Base-by-base conservation (phyloP, 73 alveolate species). In the Paramecium sexaurelia region DNA sequence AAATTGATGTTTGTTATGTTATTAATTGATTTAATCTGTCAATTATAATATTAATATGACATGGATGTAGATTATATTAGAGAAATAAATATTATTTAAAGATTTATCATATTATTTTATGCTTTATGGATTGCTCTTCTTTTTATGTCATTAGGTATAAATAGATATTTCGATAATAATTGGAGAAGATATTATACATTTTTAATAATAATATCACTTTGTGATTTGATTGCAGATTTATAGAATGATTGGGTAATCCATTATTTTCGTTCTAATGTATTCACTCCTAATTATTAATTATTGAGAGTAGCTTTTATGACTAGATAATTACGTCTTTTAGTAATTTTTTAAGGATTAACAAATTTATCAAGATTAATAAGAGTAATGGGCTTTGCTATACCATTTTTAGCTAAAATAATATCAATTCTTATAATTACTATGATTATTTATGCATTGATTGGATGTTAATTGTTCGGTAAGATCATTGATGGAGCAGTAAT, bases 111-210 rank as follows among this genome's bases (percentile, higher is more conserved):
- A 29, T 26, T 68, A 0, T 29, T 68, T 26, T 68, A 27, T 68
- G 19, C 19, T 6, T 29, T 35, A 27, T 29, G 45, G 55, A 27
- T 29, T 33, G 15, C 11, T 1, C n/a, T 68, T 1, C 8, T 27
- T 2, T 27, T 68, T 26, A 26, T 68, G 7, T 27, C 85, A 17
- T 32, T 27, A 17, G 85, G 85, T 17, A 68, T 27, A 1, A 27
- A 33, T 26, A 68, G 85, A 68, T 68, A 29, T 33, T 27, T 68
- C 7, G 85, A 68, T 10, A 37, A 68, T 68, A 27, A 22, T 68
- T 68, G 85, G 85, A 68, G 85, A 68, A 27, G 39, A 68, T 68
- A 29, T 68, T 29, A 68, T 68, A 68, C n/a, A 33, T 0, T 68
- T 22, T 0, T 68, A 8, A 37, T 32, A 0, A 11, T 68, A 8